Conservation (phyloP, 1,139 yeast genomes). For the Debaryomyces sp. region DNA sequence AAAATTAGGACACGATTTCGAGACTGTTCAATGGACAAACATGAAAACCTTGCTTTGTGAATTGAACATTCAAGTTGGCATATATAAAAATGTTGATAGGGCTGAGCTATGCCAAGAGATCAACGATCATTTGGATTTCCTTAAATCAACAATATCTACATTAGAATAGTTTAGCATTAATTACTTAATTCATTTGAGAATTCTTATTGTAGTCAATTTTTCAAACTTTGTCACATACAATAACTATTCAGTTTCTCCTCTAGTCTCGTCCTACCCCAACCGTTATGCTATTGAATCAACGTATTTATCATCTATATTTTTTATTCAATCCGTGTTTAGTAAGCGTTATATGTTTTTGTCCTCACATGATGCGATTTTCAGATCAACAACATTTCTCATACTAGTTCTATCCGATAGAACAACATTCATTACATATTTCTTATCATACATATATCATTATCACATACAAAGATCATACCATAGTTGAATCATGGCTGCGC, state of each 20-base stretch:
- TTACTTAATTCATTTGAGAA: not conserved
- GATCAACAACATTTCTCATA: not conserved
- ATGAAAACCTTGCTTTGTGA: conserved; percentile 63
- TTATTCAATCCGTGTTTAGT: not conserved
- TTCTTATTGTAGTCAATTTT: not conserved
- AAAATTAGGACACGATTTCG: conserved; percentile 60
- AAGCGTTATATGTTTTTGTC: not conserved
- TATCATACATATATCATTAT: not conserved
- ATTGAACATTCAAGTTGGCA: conserved; percentile 44
- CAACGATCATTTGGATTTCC: conserved; percentile 42
- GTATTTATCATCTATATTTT: not conserved
- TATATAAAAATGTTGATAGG: conserved; percentile 48
- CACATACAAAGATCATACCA: not conserved
- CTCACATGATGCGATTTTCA: conserved; percentile 5
- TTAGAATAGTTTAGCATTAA: conserved; percentile 10
- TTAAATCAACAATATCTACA: conserved; percentile 33
- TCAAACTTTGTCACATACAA: not conserved
- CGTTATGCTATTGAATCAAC: not conserved
- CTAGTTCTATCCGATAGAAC: not conserved
- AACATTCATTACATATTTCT: not conserved
- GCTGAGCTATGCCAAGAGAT: conserved; percentile 53
- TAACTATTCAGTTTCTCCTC: not conserved
- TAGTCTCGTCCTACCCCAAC: not conserved
- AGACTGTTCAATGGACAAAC: conserved; percentile 60
- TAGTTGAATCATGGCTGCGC: conserved; percentile 58